phyloP scores from a whole-genome alignment of 148 eudicot genomes.

The Spergularia bocconei region DNA sequence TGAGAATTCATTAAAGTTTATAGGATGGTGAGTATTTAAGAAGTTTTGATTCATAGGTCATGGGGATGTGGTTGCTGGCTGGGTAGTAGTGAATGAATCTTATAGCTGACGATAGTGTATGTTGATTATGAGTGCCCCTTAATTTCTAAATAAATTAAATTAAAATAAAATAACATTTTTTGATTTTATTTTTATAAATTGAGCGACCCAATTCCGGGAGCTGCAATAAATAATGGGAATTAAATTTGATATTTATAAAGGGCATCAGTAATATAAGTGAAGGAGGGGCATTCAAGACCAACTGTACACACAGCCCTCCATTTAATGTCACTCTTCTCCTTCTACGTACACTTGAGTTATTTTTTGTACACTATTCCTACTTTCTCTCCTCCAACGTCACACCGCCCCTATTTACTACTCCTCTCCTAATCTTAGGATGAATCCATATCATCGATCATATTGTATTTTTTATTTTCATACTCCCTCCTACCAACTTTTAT shows the following conservation, averaged over 20 bases:
- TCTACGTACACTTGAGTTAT: not conserved
- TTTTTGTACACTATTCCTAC: not conserved
- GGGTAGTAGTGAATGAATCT: not conserved
- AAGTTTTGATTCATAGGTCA: constrained; percentile 32
- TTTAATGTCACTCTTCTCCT: constrained; percentile 31
- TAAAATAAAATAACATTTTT: no score
- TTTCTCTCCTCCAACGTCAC: not conserved
- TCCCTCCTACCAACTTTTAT: no score
- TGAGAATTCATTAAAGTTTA: constrained; percentile 26
- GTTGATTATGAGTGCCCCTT: not conserved
- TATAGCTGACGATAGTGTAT: constrained; percentile 17
- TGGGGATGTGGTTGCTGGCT: constrained; percentile 31
- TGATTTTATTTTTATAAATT: constrained; percentile 10
- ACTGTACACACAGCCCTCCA: constrained; percentile 40
- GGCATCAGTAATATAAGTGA: constrained; percentile 7
- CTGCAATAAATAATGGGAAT: constrained; percentile 25
- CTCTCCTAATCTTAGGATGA: constrained; percentile 11
- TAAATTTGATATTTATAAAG: constrained; percentile 22
- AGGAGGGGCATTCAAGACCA: constrained; percentile 43
- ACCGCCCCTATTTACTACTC: not conserved
- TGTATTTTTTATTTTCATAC: not conserved
- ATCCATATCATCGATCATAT: not conserved
- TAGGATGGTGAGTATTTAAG: constrained; percentile 27
- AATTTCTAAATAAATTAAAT: not conserved
- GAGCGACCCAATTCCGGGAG: constrained; percentile 42